phyloP scores from a whole-genome alignment of 1,284 basidiomycete species.

The Laetiporus sulphureus region DNA sequence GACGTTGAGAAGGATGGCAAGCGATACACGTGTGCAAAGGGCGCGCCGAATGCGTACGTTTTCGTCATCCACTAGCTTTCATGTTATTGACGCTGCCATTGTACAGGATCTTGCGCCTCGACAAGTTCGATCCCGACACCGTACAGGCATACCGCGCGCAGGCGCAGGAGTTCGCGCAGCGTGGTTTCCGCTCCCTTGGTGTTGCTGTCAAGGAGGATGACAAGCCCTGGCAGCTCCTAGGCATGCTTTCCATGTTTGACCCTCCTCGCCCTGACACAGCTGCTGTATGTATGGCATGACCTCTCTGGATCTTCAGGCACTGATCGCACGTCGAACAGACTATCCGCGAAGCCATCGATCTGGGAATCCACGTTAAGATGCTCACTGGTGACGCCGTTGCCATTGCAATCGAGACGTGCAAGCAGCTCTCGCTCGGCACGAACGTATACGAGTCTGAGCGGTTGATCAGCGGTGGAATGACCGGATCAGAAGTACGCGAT shows the following conservation, averaged over 20 bases:
- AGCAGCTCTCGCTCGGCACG: slow-evolving; percentile 9
- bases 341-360: slow-evolving; percentile 9
- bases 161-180: slow-evolving; percentile 9
- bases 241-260: slow-evolving; percentile 9
- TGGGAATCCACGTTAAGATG: slow-evolving; percentile 10
- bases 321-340: not conserved
- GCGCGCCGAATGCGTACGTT: slow-evolving; percentile 7
- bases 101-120: slow-evolving; percentile 4
- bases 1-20: slow-evolving; percentile 9
- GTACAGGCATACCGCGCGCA: slow-evolving; percentile 6
- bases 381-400: slow-evolving; percentile 10
- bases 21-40: slow-evolving; percentile 7
- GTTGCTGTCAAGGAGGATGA: slow-evolving; percentile 8
- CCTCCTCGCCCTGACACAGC: slow-evolving; percentile 9
- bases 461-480: slow-evolving; percentile 7
- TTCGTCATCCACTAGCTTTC: no score
- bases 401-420: slow-evolving; percentile 11
- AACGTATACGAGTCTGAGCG: slow-evolving; percentile 10
- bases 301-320: not conserved
- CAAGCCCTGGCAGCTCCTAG: slow-evolving; percentile 8
- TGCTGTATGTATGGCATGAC: not conserved
- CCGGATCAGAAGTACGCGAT: slow-evolving; percentile 10
- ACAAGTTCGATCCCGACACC: slow-evolving; percentile 7
- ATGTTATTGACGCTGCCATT: no score
- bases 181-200: slow-evolving; percentile 9